These are phyloP conservation scores for Amphibolis antarctica DNA, from an alignment of 106 monocot genomes.

Conservation along the genomic window DNA sequence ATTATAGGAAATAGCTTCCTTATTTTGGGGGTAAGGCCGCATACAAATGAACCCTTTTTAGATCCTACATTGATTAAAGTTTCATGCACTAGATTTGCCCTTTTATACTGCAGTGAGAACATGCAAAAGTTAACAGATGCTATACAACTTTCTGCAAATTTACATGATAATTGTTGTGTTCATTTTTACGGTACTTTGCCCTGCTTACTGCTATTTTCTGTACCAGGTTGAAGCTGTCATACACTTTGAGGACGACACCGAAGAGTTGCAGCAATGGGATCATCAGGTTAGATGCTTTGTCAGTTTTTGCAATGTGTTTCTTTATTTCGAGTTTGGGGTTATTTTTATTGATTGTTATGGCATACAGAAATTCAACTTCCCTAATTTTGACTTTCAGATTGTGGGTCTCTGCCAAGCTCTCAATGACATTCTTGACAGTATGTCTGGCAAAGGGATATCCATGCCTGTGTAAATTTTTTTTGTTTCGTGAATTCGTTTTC, in stretches of 20 bases:
- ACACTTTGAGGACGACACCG: conserved; percentile 98
- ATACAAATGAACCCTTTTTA: no score
- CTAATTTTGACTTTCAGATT: conserved; percentile 37
- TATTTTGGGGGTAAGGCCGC: no score
- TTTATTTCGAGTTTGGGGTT: background rate
- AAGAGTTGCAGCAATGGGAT: conserved; percentile 95
- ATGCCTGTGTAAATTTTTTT: conserved; percentile 49
- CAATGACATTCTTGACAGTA: conserved; percentile 83
- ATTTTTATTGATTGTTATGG: no score
- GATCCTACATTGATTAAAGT: no score
- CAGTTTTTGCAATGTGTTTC: background rate
- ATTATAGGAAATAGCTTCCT: no score
- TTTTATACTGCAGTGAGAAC: no score
- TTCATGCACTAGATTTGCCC: no score
- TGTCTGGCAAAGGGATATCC: conserved; percentile 63
- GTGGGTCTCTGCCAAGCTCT: conserved; percentile 85
- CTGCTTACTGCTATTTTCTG: background rate
- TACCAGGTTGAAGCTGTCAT: conserved; percentile 89
- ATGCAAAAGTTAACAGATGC: no score
- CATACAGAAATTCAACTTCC: background rate
- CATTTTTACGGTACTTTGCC: no score
- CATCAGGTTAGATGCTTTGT: conserved; percentile 44
- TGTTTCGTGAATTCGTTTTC: no score
- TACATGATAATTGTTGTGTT: no score
- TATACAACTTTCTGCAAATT: no score